Evolutionary conservation across 495 filamentous ascomycete genomes (phyloP).

Genomic region (Penicillium canariense): DNA sequence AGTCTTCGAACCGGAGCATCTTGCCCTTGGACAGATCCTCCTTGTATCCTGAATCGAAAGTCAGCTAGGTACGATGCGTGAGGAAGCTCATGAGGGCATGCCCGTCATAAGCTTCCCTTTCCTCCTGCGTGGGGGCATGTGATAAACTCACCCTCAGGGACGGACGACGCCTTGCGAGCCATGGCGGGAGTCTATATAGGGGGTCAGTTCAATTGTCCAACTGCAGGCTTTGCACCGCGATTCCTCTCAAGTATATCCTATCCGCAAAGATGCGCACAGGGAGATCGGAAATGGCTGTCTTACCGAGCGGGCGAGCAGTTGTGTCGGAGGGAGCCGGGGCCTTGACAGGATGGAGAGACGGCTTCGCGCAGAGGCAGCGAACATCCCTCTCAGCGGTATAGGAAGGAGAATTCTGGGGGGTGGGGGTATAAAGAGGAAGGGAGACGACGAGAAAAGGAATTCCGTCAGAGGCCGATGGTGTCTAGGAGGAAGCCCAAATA

Average conservation of each 20-base stretch:
- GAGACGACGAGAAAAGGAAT: conserved; percentile 4
- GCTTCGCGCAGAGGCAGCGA: conserved; percentile 48
- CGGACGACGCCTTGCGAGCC: conserved; percentile 47
- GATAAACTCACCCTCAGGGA: conserved; percentile 46
- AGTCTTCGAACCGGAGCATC: conserved; percentile 96
- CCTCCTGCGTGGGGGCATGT: conserved; percentile 17
- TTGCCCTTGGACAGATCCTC: conserved; percentile 88
- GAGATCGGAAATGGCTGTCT: conserved; percentile 17
- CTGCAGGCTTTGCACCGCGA: background rate
- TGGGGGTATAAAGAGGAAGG: conserved; percentile 12
- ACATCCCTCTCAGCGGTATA: conserved; percentile 41
- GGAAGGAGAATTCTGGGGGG: conserved; percentile 3
- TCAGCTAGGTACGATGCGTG: background rate
- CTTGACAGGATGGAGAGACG: conserved; percentile 44
- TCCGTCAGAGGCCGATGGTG: background rate
- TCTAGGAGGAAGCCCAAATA: conserved; percentile 5
- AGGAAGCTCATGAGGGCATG: background rate
- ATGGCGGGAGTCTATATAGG: conserved; percentile 37
- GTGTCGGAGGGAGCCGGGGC: conserved; percentile 40
- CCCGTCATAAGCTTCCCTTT: background rate
- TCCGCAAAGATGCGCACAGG: background rate
- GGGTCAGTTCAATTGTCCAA: conserved; percentile 10
- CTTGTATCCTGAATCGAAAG: conserved; percentile 65
- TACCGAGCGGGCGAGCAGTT: conserved; percentile 43
- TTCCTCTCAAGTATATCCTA: background rate